A percentile compares a stretch with the other conserved stretches of the same genome.
phyloP scores from a whole-genome alignment of 2,329 filamentous ascomycete genomes.

The Ophiostoma himal-ulmi region DNA sequence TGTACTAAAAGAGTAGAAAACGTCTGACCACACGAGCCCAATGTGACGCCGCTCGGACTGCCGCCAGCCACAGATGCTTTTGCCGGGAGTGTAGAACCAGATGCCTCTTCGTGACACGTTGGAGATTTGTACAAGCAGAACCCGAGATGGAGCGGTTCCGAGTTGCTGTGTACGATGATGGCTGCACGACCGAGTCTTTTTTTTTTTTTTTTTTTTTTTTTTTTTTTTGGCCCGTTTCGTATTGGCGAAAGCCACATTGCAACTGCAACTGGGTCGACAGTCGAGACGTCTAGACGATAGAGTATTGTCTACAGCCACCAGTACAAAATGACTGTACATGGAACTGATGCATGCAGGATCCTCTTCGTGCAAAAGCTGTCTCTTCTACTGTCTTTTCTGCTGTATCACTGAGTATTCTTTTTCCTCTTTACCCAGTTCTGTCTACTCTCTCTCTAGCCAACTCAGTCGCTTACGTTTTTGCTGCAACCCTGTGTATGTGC shows the following conservation, averaged over 20 bases:
- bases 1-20: neutral
- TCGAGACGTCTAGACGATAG: neutral
- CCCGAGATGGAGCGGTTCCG: neutral
- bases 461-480: neutral
- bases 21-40: conserved; percentile 18
- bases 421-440: neutral
- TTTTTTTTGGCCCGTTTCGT: neutral
- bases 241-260: neutral
- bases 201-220: neutral
- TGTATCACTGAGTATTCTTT: neutral
- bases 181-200: neutral
- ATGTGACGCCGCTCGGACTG: conserved; percentile 19
- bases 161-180: neutral
- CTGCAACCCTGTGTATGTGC: conserved; percentile 9
- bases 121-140: neutral
- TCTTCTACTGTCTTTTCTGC: neutral
- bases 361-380: neutral
- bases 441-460: neutral
- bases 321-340: neutral
- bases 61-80: conserved; percentile 17
- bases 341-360: neutral
- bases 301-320: neutral
- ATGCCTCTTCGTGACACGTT: neutral
- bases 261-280: neutral
- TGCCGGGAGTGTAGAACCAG: conserved; percentile 7